Evolutionary conservation across 2,329 filamentous ascomycete species (phyloP).

Genomic region (Leptographium radiaticola): DNA sequence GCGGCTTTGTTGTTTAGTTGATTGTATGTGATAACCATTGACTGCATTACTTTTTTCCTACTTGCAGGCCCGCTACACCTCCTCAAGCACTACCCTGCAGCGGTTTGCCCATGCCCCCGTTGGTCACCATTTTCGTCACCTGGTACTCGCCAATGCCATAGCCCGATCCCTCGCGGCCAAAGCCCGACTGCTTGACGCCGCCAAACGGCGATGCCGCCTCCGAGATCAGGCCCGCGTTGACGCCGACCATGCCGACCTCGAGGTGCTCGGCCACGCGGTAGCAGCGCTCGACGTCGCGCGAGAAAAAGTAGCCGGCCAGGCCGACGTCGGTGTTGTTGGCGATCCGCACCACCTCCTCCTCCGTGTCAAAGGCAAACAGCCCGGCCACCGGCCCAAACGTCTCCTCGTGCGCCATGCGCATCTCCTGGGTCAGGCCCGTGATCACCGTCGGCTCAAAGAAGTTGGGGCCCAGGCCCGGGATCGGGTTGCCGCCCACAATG

Average conservation of each 20-base stretch:
- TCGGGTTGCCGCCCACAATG: slow-evolving; percentile 58
- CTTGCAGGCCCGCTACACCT: no score
- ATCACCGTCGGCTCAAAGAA: slow-evolving; percentile 89
- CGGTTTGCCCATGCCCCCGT: slow-evolving; percentile 41
- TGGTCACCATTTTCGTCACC: slow-evolving; percentile 54
- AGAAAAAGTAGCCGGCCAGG: slow-evolving; percentile 91
- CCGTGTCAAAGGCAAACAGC: slow-evolving; percentile 76
- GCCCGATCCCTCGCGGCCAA: slow-evolving; percentile 64
- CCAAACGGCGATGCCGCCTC: slow-evolving; percentile 54
- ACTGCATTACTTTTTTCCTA: no score
- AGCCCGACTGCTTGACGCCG: slow-evolving; percentile 71
- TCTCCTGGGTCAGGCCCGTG: slow-evolving; percentile 70
- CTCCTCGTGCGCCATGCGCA: slow-evolving; percentile 77
- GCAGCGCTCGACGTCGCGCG: slow-evolving; percentile 44
- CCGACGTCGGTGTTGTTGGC: slow-evolving; percentile 79
- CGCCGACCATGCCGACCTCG: slow-evolving; percentile 78
- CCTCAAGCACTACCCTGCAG: slow-evolving; percentile 23
- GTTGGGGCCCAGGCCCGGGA: slow-evolving; percentile 64
- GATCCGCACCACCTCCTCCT: slow-evolving; percentile 73
- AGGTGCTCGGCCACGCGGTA: slow-evolving; percentile 53
- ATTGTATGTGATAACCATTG: no score
- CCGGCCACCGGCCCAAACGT: slow-evolving; percentile 92
- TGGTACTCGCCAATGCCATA: slow-evolving; percentile 70
- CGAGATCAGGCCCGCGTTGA: slow-evolving; percentile 60
- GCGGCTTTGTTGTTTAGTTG: no score